phyloP scores from a whole-genome alignment of 169 alveolate species.

The Eimeria acervulina region DNA sequence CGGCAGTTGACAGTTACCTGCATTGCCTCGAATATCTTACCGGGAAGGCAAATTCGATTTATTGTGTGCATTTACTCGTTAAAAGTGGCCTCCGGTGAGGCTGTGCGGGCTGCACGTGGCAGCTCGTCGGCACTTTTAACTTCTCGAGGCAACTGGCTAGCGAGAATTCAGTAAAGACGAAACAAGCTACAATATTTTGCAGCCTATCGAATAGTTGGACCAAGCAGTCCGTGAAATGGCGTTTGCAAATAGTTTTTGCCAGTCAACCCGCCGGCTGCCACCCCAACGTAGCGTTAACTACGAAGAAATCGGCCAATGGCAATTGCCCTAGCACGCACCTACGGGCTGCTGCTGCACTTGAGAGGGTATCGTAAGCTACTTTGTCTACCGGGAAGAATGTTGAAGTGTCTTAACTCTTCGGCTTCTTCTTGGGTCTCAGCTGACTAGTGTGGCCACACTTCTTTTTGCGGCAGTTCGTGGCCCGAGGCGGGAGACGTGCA shows the following conservation, averaged over 20 bases:
- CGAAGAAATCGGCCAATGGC: not conserved
- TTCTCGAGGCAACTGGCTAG: not conserved
- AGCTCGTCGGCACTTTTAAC: not conserved
- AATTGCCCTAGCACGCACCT: not conserved
- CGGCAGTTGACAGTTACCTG: not conserved
- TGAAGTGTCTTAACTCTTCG: slow-evolving; percentile 84
- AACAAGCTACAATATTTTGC: not conserved
- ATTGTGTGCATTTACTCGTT: not conserved
- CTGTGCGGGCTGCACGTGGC: not conserved
- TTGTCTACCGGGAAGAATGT: not conserved
- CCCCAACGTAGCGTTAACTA: not conserved
- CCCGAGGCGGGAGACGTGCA: slow-evolving; percentile 99
- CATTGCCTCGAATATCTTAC: not conserved
- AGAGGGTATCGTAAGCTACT: not conserved
- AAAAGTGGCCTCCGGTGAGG: not conserved
- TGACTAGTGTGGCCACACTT: slow-evolving; percentile 99
- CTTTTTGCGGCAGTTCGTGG: slow-evolving; percentile 99
- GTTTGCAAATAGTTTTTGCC: not conserved
- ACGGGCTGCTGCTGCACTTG: not conserved
- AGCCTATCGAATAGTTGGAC: not conserved
- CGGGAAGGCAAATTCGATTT: not conserved
- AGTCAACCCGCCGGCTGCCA: not conserved
- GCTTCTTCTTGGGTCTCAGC: slow-evolving; percentile 99
- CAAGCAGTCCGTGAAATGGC: not conserved
- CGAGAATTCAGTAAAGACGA: not conserved